Evolutionary conservation across 106 monocot genomes (phyloP).

Genomic region (Chionographis japonica): DNA sequence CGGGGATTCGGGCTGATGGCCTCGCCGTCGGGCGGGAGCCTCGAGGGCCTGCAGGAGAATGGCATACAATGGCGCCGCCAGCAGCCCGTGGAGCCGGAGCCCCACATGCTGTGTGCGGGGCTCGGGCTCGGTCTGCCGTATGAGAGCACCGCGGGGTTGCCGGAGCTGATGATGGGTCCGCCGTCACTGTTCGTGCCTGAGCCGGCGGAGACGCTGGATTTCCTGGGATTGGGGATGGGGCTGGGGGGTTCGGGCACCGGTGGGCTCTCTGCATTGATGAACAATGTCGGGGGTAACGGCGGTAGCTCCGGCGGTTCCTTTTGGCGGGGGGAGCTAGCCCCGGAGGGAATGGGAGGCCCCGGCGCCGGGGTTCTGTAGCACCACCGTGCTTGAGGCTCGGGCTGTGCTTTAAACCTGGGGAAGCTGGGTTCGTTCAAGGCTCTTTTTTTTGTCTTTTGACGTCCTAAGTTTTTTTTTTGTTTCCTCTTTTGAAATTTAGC

Average conservation of each 20-base stretch:
- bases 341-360: slow-evolving; percentile 27
- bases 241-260: slow-evolving; percentile 23
- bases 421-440: too few species aligned
- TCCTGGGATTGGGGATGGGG: slow-evolving; percentile 70
- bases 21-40: slow-evolving; percentile 7
- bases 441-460: too few species aligned
- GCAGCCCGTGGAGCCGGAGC: slow-evolving; percentile 19
- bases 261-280: slow-evolving; percentile 62
- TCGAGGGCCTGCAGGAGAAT: not conserved
- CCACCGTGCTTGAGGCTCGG: slow-evolving; percentile 19
- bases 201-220: slow-evolving; percentile 73
- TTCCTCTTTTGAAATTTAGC: too few species aligned
- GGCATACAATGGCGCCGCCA: slow-evolving; percentile 10
- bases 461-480: too few species aligned
- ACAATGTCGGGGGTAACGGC: slow-evolving; percentile 31
- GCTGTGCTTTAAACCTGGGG: too few species aligned
- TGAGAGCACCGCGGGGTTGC: slow-evolving; percentile 8
- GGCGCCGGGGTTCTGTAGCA: slow-evolving; percentile 22
- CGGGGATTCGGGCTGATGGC: slow-evolving; percentile 32
- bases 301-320: not conserved
- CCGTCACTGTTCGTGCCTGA: slow-evolving; percentile 40
- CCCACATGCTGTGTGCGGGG: slow-evolving; percentile 21
- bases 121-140: slow-evolving; percentile 43
- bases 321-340: not conserved
- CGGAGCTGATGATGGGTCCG: slow-evolving; percentile 40